Conservation (phyloP, 2,329 filamentous ascomycete species). For the Polytolypa hystricis region DNA sequence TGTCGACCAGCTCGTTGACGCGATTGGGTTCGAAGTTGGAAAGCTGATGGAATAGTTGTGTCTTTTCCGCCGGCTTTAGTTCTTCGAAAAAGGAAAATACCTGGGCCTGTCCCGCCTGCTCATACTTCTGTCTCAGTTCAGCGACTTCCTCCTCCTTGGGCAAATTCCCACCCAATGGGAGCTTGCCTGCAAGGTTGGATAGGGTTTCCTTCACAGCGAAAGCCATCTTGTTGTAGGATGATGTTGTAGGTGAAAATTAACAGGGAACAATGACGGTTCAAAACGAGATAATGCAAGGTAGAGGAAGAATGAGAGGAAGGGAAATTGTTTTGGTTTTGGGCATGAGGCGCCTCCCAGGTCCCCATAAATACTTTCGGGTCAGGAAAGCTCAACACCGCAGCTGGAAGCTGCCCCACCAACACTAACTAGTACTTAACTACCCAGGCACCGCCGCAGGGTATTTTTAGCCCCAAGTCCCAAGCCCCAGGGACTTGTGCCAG, state of each 20-base stretch:
- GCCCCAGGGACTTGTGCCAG: too few relatives aligned
- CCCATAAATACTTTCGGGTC: too few relatives aligned
- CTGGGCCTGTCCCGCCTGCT: conserved; percentile 64
- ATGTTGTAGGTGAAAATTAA: conserved; percentile 1
- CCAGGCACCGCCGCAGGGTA: too few relatives aligned
- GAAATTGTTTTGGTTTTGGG: conserved; percentile 20
- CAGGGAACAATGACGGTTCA: conserved; percentile 1
- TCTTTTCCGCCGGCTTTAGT: conserved; percentile 62
- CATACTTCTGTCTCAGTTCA: conserved; percentile 60
- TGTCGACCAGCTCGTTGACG: conserved; percentile 79
- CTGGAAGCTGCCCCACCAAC: too few relatives aligned
- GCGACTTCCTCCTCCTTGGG: conserved; percentile 56
- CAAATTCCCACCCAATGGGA: conserved; percentile 31
- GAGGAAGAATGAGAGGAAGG: conserved; percentile 16
- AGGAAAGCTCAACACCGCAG: too few relatives aligned
- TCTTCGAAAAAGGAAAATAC: conserved; percentile 82
- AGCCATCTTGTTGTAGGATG: conserved; percentile 27
- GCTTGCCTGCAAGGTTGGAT: conserved; percentile 38
- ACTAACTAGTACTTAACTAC: too few relatives aligned
- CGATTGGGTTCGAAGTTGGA: conserved; percentile 67
- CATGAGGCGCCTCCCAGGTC: too few relatives aligned
- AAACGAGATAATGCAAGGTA: conserved; percentile 5
- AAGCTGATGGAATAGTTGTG: conserved; percentile 69
- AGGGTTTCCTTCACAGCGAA: conserved; percentile 33
- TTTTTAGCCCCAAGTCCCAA: too few relatives aligned